Evolutionary conservation across 108 stramenopile species (phyloP).

Genomic region (Chaetoceros tenuissimus): DNA sequence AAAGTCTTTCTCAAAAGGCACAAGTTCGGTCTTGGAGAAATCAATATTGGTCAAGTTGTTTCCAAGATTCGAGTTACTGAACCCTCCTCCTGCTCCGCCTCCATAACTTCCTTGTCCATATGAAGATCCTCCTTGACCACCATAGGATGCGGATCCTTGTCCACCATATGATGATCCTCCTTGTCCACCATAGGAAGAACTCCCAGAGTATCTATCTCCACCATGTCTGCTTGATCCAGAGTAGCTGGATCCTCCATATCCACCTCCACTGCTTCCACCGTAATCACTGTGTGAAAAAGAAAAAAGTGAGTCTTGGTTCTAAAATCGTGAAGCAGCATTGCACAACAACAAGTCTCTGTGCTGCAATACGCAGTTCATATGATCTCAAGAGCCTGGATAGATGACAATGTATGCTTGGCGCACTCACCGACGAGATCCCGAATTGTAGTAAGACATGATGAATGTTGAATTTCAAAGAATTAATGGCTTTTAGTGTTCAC

Average conservation of each 20-base stretch:
- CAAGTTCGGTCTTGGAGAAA: slow-evolving; percentile 75
- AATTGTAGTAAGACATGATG: too few species aligned
- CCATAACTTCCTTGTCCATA: slow-evolving; percentile 21
- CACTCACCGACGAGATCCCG: too few species aligned
- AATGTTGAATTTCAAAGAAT: too few species aligned
- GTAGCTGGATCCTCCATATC: slow-evolving; percentile 10
- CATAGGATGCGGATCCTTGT: slow-evolving; percentile 4
- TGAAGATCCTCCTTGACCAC: slow-evolving; percentile 23
- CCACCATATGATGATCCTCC: slow-evolving; percentile 11
- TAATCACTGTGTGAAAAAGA: neutral
- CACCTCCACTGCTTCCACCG: slow-evolving; percentile 13
- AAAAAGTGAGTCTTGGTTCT: neutral
- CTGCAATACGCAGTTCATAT: too few species aligned
- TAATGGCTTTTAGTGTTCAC: too few species aligned
- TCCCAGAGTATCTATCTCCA: neutral
- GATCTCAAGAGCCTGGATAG: too few species aligned
- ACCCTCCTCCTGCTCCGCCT: slow-evolving; percentile 33
- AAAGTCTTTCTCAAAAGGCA: slow-evolving; percentile 96
- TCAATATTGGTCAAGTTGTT: slow-evolving; percentile 55
- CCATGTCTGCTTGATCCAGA: neutral
- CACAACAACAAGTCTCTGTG: too few species aligned
- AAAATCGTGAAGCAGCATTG: neutral
- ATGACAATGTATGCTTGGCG: too few species aligned
- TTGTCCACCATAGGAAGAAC: slow-evolving; percentile 15
- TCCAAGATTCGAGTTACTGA: slow-evolving; percentile 60